These are phyloP conservation scores for Neofusicoccum sp. DNA, from an alignment of 2,329 filamentous ascomycete species.

Conservation along the genomic window DNA sequence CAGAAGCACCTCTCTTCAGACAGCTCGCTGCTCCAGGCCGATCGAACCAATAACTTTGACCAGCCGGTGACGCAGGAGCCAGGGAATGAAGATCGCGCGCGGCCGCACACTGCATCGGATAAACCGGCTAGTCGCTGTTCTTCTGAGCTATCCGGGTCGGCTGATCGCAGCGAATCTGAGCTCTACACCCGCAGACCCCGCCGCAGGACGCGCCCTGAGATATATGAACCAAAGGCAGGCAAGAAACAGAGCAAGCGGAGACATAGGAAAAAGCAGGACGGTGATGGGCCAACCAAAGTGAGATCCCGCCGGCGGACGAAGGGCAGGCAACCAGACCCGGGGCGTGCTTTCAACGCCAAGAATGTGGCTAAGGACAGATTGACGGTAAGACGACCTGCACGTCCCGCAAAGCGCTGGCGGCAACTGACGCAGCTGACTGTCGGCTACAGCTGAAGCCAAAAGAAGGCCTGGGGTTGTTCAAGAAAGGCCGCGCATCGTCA, in stretches of 20 bases:
- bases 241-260: conserved; percentile 27
- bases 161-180: conserved; percentile 21
- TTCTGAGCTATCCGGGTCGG: conserved; percentile 20
- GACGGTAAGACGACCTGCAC: conserved; percentile 42
- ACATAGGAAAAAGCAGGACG: conserved; percentile 30
- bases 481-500: conserved; percentile 51
- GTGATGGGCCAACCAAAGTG: conserved; percentile 26
- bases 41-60: background rate
- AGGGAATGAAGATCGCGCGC: conserved; percentile 14
- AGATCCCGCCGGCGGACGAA: conserved; percentile 41
- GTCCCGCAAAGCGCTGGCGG: conserved; percentile 5
- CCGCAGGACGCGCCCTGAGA: conserved; percentile 50
- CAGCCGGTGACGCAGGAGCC: conserved; percentile 4
- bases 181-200: conserved; percentile 48
- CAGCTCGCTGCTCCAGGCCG: conserved; percentile 39
- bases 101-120: conserved; percentile 17
- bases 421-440: conserved; percentile 29
- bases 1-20: conserved; percentile 39
- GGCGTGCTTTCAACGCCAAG: conserved; percentile 49
- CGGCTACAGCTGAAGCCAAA: conserved; percentile 46
- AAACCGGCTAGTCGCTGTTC: conserved; percentile 12
- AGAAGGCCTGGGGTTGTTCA: conserved; percentile 49
- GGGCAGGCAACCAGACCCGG: conserved; percentile 39
- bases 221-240: conserved; percentile 44
- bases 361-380: conserved; percentile 49